A percentile compares a stretch with the other conserved stretches of the same genome.
These are phyloP conservation scores for Penicillium chermesinum DNA, from an alignment of 495 filamentous ascomycete genomes.

Conservation along the genomic window DNA sequence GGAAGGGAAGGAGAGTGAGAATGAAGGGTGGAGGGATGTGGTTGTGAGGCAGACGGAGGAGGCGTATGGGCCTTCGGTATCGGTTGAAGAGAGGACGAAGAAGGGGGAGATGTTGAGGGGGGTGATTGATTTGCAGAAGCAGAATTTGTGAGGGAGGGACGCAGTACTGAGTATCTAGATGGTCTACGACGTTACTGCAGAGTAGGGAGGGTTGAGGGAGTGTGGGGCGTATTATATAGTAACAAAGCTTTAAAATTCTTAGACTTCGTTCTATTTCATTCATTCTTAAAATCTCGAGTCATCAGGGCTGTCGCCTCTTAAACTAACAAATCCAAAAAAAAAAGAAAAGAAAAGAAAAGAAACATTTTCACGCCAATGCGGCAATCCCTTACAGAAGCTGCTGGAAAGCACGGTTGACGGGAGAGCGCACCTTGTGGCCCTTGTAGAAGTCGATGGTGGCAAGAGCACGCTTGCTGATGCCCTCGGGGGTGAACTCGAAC, in stretches of 20 bases:
- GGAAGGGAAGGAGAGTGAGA: slow-evolving; percentile 30
- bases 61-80: slow-evolving; percentile 27
- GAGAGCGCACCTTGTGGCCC: slow-evolving; percentile 81
- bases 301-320: slow-evolving; percentile 19
- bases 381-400: slow-evolving; percentile 38
- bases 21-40: slow-evolving; percentile 26
- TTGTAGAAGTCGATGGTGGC: slow-evolving; percentile 96
- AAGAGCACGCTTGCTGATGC: slow-evolving; percentile 87
- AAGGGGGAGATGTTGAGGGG: slow-evolving; percentile 30
- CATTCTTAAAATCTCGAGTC: slow-evolving; percentile 21
- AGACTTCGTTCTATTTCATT: slow-evolving; percentile 24
- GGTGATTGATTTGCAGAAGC: slow-evolving; percentile 24
- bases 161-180: background rate
- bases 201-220: too few species aligned
- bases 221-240: background rate
- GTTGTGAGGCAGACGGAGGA: slow-evolving; percentile 35
- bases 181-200: background rate
- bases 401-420: slow-evolving; percentile 78
- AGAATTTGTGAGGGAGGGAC: background rate
- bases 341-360: too few species aligned
- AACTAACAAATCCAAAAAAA: slow-evolving; percentile 26
- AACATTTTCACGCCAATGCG: slow-evolving; percentile 24
- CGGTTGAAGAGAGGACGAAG: slow-evolving; percentile 13
- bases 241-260: background rate
- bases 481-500: slow-evolving; percentile 98